phyloP scores from a whole-genome alignment of 1,284 basidiomycete genomes.

The Trametes versicolor region DNA sequence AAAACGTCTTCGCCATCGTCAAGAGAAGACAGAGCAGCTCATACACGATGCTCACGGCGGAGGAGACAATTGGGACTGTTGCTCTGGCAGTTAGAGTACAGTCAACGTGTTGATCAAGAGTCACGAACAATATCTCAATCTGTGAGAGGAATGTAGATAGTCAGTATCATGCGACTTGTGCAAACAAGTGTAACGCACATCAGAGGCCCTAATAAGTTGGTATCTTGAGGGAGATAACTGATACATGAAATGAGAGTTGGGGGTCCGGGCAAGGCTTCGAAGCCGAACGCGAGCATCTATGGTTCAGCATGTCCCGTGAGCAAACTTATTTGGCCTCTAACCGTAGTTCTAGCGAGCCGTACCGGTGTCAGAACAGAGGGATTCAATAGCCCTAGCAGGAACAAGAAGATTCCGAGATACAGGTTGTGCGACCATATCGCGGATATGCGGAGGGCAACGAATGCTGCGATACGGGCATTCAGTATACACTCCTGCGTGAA shows the following conservation, averaged over 20 bases:
- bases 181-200: background rate
- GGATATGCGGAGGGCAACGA: conserved; percentile 8
- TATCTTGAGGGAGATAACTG: background rate
- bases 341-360: background rate
- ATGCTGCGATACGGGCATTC: background rate
- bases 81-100: background rate
- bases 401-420: background rate
- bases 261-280: background rate
- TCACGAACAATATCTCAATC: background rate
- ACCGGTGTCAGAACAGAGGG: background rate
- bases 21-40: conserved; percentile 1
- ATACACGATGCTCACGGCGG: conserved; percentile 2
- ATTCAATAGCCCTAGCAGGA: conserved; percentile 3
- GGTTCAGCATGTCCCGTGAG: background rate
- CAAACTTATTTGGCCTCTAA: background rate
- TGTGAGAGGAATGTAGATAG: background rate
- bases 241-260: background rate
- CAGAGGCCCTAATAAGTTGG: background rate
- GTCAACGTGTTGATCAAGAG: too few species aligned
- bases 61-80: background rate
- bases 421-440: conserved; percentile 5
- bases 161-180: too few species aligned
- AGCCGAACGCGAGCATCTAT: background rate
- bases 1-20: conserved; percentile 3
- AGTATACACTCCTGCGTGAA: background rate